A percentile compares a stretch with the other conserved stretches of the same genome.
phyloP scores from a whole-genome alignment of 805 yeast species.

The Maudiozyma turicensis region DNA sequence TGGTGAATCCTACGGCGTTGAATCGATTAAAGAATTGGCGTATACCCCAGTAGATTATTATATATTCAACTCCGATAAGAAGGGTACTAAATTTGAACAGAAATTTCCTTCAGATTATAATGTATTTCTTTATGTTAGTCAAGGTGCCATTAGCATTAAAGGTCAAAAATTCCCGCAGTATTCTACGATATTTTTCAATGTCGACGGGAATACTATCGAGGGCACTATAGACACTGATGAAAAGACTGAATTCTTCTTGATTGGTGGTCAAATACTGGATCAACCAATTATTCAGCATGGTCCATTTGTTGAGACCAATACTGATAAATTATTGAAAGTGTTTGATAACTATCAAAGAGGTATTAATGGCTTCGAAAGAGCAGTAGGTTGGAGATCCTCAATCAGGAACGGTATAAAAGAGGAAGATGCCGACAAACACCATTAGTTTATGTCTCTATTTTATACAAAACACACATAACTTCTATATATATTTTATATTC shows the following conservation, averaged over 20 bases:
- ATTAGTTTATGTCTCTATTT: background rate
- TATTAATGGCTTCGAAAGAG: conserved; percentile 59
- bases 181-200: conserved; percentile 53
- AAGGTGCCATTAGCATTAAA: conserved; percentile 47
- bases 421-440: conserved; percentile 4
- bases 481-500: no score
- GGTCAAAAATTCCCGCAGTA: conserved; percentile 36
- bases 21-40: conserved; percentile 63
- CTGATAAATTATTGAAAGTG: conserved; percentile 57
- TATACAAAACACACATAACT: no score
- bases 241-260: conserved; percentile 53
- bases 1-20: conserved; percentile 69
- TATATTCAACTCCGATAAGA: conserved; percentile 54
- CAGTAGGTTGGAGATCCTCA: conserved; percentile 46
- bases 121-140: conserved; percentile 56
- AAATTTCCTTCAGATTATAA: conserved; percentile 51
- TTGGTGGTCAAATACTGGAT: conserved; percentile 66
- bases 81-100: conserved; percentile 51
- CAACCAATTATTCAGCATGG: conserved; percentile 82
- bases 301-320: conserved; percentile 75
- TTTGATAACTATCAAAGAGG: conserved; percentile 63
- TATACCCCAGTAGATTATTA: conserved; percentile 74
- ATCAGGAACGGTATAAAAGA: conserved; percentile 30
- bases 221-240: conserved; percentile 40
- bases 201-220: conserved; percentile 53